Evolutionary conservation across 768 basidiomycete species (phyloP), one percentile per base, ranked within the genome.

Genomic region (Pleurotus salmoneostramineus): DNA sequence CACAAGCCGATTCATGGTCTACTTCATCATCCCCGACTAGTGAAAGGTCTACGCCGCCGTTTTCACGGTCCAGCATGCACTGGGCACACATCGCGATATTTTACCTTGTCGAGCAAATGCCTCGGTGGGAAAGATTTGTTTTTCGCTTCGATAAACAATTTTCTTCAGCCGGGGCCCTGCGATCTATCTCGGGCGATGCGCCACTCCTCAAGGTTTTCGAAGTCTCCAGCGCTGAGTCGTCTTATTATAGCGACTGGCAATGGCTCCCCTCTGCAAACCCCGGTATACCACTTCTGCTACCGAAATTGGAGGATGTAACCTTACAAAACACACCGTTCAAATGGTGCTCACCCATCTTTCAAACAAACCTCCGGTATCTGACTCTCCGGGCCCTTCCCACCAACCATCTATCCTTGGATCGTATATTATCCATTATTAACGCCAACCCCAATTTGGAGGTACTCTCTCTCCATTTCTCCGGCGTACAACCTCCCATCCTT

Each of bases 31-130:
- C 66, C 59, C 56, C 67, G 60, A n/a, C 62, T 56, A 54, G 52
- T 59, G 62, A 65, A 58, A 63, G 70, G 51, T 48, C 65, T 56
- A 57, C 63, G 54, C 58, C 70, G 50, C 50, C 67, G 59, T 58
- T 71, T 63, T 69, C 74, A 47, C 69, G 78, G 60, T 74, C 77
- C 14, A 85, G 81, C 60, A 77, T 82, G 60, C 85, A 89, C 56
- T 93, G 90, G 90, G 90, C 89, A 0, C 84, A 90, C 62, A 87
- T 93, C 34, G 87, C 86, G 0, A 83, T 92, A 46, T 91, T 80
- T 68, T 93, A 92, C 66, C 71, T 93, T 17, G 84, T 87, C 2
- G 83, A 89, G 62, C 87, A 91, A 67, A 91, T 91, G 84, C 83
- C 84, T 61, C 81, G 90, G 32, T 93, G 90, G 90, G 79, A 88